Evolutionary conservation across 2,329 filamentous ascomycete genomes (phyloP).

Genomic region (Sporothrix dimorphospora): DNA sequence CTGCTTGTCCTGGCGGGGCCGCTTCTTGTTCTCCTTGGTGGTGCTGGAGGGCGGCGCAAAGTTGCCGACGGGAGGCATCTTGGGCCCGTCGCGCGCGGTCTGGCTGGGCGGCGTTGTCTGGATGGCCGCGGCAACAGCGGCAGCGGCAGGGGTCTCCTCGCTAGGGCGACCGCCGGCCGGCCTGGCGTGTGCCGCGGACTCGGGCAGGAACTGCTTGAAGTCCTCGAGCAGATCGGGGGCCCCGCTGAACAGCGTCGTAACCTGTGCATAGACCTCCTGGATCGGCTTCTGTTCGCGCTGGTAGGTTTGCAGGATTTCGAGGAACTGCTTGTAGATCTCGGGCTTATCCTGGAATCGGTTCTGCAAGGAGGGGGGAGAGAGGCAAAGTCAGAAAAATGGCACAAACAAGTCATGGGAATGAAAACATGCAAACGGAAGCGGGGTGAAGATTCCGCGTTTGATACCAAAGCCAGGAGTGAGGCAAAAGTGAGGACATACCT

Average conservation of each 20-base stretch:
- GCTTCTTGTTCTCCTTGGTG: conserved; percentile 89
- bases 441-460: background rate
- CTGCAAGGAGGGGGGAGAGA: conserved; percentile 48
- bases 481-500: conserved; percentile 61
- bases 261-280: conserved; percentile 96
- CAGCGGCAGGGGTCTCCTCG: conserved; percentile 65
- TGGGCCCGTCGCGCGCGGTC: conserved; percentile 62
- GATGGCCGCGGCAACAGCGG: conserved; percentile 49
- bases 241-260: conserved; percentile 89
- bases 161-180: conserved; percentile 63
- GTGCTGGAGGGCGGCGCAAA: conserved; percentile 83
- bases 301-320: conserved; percentile 97
- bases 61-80: conserved; percentile 91
- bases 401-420: background rate
- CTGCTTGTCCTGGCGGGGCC: conserved; percentile 65
- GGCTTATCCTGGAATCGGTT: conserved; percentile 96
- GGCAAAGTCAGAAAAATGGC: conserved; percentile 9
- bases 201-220: conserved; percentile 97
- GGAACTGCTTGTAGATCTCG: conserved; percentile 98
- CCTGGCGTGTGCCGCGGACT: conserved; percentile 68
- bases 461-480: background rate
- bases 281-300: conserved; percentile 98
- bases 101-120: conserved; percentile 60
- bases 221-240: conserved; percentile 95
- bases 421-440: background rate